phyloP scores from a whole-genome alignment of 1,284 basidiomycete genomes.

The Inonotus hispidus region DNA sequence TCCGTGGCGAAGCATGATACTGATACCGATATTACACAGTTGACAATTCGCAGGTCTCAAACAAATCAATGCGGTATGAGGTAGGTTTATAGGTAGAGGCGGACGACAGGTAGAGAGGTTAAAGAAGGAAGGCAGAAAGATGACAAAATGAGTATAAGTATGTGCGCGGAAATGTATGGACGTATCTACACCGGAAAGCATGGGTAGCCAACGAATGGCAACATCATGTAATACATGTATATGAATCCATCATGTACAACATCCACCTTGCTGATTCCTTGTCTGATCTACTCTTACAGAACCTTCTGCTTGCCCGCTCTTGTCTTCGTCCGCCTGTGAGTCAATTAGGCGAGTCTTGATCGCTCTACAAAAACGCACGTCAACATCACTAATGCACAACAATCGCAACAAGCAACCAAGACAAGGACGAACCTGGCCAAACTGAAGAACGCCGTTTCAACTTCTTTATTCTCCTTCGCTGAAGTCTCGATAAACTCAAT shows the following conservation, averaged over 20 bases:
- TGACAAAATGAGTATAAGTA: constrained; percentile 5
- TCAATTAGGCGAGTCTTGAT: constrained; percentile 98
- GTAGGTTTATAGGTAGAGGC: not conserved
- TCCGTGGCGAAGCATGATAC: not conserved
- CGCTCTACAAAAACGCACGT: constrained; percentile 51
- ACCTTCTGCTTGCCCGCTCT: constrained; percentile 42
- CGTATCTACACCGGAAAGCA: not conserved
- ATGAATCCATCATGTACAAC: constrained; percentile 46
- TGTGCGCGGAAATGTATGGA: not conserved
- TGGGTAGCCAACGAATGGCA: too few species aligned
- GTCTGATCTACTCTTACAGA: constrained; percentile 66
- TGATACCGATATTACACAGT: too few species aligned
- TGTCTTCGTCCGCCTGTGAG: constrained; percentile 71
- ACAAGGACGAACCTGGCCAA: constrained; percentile 73
- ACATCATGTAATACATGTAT: not conserved
- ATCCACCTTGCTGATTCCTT: constrained; percentile 38
- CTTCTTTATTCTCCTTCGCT: constrained; percentile 96
- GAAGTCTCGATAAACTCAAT: constrained; percentile 98
- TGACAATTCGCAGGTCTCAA: not conserved
- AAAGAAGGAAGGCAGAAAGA: not conserved
- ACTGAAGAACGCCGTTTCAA: constrained; percentile 98
- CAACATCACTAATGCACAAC: not conserved
- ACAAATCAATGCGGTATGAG: not conserved
- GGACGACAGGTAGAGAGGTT: not conserved
- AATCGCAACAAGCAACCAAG: not conserved